Conservation (phyloP, 1,284 basidiomycete genomes). For the Anthracocystis panici-leucophaei region DNA sequence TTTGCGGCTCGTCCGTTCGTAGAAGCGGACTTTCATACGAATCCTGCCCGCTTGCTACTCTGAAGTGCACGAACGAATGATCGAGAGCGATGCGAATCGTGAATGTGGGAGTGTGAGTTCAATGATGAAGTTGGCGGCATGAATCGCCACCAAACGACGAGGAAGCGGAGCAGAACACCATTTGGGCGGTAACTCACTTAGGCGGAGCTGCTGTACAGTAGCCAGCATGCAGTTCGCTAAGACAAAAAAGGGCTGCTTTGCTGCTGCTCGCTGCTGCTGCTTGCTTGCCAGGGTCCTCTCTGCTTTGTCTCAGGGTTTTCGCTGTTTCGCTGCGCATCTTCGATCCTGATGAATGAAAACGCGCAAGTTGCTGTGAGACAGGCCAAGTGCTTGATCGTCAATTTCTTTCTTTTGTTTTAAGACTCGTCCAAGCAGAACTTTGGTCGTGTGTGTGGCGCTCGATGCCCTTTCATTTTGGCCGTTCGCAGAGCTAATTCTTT, state of each 20-base stretch:
- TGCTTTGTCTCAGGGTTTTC: neutral
- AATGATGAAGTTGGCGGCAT: neutral
- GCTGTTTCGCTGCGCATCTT: constrained; percentile 14
- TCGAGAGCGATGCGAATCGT: too few species aligned
- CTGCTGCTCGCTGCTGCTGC: too few species aligned
- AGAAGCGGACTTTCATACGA: too few species aligned
- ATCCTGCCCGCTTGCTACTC: too few species aligned
- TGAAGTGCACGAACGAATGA: too few species aligned
- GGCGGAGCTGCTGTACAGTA: constrained; percentile 3
- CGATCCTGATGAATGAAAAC: constrained; percentile 11
- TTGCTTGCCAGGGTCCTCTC: constrained; percentile 5
- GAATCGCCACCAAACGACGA: neutral
- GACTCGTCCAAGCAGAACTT: neutral
- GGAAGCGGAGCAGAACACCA: neutral
- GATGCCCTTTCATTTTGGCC: neutral
- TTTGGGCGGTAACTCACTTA: neutral
- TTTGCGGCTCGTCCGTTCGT: too few species aligned
- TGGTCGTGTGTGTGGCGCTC: constrained; percentile 14
- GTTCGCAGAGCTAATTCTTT: too few species aligned
- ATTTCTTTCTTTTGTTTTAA: neutral
- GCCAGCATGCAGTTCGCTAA: constrained; percentile 7
- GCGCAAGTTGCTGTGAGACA: neutral
- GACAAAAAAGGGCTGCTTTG: neutral
- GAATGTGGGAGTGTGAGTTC: too few species aligned
- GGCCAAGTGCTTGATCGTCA: constrained; percentile 5